Percentiles rank a stretch among this genome's conserved stretches.
phyloP scores from a whole-genome alignment of 768 basidiomycete species.

The Tylopilus rubrobrunneus region DNA sequence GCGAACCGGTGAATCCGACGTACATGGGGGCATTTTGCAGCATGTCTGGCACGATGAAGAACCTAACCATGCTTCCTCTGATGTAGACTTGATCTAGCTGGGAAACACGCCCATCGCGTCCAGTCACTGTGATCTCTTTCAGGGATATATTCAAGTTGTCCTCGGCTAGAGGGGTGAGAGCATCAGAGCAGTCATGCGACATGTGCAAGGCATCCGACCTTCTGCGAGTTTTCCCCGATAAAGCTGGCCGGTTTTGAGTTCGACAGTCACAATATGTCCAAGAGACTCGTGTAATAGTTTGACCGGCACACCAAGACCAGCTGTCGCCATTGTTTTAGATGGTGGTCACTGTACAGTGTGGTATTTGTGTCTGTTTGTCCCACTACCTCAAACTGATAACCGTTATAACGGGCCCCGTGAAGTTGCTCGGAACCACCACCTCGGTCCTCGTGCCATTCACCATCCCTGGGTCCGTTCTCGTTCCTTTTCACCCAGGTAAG shows the following conservation, averaged over 20 bases:
- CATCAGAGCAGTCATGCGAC: slow-evolving; percentile 17
- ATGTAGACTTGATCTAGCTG: slow-evolving; percentile 99
- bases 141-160: slow-evolving; percentile 97
- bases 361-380: slow-evolving; percentile 21
- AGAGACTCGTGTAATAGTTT: slow-evolving; percentile 96
- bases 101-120: slow-evolving; percentile 95
- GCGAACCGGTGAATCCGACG: slow-evolving; percentile 29
- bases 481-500: background rate
- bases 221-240: slow-evolving; percentile 97
- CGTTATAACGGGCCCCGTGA: background rate
- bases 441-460: background rate
- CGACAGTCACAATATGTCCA: slow-evolving; percentile 96
- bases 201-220: slow-evolving; percentile 42
- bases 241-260: slow-evolving; percentile 95
- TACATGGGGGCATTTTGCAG: slow-evolving; percentile 98
- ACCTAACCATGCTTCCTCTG: slow-evolving; percentile 94
- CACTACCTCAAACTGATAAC: background rate
- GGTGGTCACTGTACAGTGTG: slow-evolving; percentile 6
- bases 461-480: background rate
- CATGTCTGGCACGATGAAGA: slow-evolving; percentile 99
- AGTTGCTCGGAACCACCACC: slow-evolving; percentile 1
- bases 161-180: slow-evolving; percentile 63
- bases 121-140: slow-evolving; percentile 96
- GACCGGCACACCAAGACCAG: slow-evolving; percentile 86
- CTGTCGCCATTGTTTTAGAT: slow-evolving; percentile 37